phyloP scores from a whole-genome alignment of 129 eudicot species.

The Apium graveolens region DNA sequence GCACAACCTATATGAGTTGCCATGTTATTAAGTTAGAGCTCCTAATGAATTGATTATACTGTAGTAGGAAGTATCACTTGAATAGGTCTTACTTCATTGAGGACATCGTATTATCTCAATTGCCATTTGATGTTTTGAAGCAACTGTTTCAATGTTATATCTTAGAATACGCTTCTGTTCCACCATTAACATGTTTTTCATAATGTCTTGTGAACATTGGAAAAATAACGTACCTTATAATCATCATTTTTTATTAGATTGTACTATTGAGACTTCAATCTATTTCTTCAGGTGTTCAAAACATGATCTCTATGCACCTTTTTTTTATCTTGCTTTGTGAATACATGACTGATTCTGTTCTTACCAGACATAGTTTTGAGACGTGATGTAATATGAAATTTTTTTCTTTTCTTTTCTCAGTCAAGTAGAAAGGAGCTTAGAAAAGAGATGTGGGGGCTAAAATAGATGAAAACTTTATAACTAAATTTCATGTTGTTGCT shows the following conservation, averaged over 20 bases:
- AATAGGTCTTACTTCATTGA: neutral
- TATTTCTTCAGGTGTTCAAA: neutral
- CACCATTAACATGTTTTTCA: no score
- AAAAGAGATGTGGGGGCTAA: no score
- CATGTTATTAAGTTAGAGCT: neutral
- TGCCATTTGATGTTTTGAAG: neutral
- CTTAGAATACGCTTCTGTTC: neutral
- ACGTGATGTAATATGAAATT: neutral
- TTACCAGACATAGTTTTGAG: neutral
- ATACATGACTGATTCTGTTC: neutral
- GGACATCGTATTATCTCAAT: neutral
- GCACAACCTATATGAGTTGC: neutral
- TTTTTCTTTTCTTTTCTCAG: constrained; percentile 31
- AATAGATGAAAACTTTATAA: no score
- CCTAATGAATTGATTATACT: neutral
- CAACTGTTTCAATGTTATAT: neutral
- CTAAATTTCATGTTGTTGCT: constrained; percentile 56
- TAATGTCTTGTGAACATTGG: no score
- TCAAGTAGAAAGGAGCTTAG: constrained; percentile 96
- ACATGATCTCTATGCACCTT: neutral
- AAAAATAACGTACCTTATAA: no score
- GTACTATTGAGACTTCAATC: no score
- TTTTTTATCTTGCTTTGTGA: neutral
- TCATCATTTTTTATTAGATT: no score
- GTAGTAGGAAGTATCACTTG: no score